Evolutionary conservation across 176 grass and related monocot genomes (phyloP).

Genomic region (Avena atlantica): DNA sequence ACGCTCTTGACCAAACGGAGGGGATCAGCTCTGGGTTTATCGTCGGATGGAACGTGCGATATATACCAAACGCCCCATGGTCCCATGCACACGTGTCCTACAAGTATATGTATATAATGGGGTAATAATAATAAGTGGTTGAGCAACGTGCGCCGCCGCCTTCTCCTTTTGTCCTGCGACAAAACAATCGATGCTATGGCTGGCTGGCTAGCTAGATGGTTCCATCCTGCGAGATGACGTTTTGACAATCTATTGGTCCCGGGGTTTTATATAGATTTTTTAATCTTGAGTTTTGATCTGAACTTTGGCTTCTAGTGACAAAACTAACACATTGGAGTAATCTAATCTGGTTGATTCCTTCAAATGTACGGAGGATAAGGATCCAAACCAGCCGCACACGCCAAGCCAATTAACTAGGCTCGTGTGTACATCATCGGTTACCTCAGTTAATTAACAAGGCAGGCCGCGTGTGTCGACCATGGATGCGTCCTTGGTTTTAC

Average conservation of each 20-base stretch:
- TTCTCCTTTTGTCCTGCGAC: not conserved
- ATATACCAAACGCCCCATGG: not conserved
- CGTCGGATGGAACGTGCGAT: conserved; percentile 3
- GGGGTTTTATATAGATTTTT: not conserved
- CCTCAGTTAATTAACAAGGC: not conserved
- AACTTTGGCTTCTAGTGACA: not conserved
- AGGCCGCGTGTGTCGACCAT: conserved; percentile 29
- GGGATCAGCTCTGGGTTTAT: not conserved
- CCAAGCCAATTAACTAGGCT: not conserved
- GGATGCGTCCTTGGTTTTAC: not conserved
- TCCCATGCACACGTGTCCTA: not conserved
- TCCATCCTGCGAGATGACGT: conserved; percentile 7
- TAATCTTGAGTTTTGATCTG: no score
- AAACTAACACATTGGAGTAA: not conserved
- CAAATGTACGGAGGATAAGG: conserved; percentile 2
- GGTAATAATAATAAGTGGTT: conserved; percentile 9
- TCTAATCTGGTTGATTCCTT: not conserved
- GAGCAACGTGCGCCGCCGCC: conserved; percentile 19
- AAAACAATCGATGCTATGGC: not conserved
- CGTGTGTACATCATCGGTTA: not conserved
- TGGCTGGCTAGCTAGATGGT: not conserved
- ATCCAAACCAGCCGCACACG: not conserved
- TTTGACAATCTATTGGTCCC: conserved; percentile 5
- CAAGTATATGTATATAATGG: no score
- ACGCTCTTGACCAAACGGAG: not conserved